These are phyloP conservation scores for Phytophthora constricta DNA, from an alignment of 352 stramenopile genomes.

Conservation along the genomic window DNA sequence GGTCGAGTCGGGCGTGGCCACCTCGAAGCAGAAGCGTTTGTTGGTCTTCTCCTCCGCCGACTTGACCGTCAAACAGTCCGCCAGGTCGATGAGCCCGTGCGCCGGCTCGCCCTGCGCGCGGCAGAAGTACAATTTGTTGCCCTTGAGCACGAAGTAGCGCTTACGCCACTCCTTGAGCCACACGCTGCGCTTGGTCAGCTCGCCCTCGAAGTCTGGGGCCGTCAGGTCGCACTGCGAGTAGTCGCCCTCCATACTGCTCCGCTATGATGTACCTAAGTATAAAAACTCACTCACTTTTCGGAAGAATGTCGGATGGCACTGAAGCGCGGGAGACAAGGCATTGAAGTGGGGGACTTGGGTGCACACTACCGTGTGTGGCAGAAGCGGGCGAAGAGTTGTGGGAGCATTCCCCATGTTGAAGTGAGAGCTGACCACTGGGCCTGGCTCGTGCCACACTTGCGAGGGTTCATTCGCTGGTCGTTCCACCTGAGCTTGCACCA, in stretches of 20 bases:
- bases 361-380: too few species aligned
- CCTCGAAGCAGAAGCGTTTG: conserved; percentile 92
- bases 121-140: conserved; percentile 93
- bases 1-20: conserved; percentile 87
- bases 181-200: conserved; percentile 91
- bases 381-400: too few species aligned
- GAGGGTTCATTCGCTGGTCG: conserved; percentile 16
- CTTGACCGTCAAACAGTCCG: conserved; percentile 92
- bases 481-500: too few species aligned
- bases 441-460: background rate
- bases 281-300: too few species aligned
- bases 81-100: conserved; percentile 90
- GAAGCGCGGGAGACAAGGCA: too few species aligned
- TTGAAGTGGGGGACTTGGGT: too few species aligned
- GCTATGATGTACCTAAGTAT: too few species aligned
- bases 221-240: conserved; percentile 81
- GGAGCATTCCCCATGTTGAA: conserved; percentile 1
- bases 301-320: too few species aligned
- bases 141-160: conserved; percentile 92
- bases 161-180: conserved; percentile 93
- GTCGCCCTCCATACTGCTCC: conserved; percentile 86
- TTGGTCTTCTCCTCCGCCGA: conserved; percentile 92
- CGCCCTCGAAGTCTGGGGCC: conserved; percentile 86
- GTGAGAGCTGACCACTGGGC: background rate
- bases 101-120: conserved; percentile 72